Evolutionary conservation across 2,329 filamentous ascomycete genomes (phyloP).

Genomic region (Diaporthe nobilis): DNA sequence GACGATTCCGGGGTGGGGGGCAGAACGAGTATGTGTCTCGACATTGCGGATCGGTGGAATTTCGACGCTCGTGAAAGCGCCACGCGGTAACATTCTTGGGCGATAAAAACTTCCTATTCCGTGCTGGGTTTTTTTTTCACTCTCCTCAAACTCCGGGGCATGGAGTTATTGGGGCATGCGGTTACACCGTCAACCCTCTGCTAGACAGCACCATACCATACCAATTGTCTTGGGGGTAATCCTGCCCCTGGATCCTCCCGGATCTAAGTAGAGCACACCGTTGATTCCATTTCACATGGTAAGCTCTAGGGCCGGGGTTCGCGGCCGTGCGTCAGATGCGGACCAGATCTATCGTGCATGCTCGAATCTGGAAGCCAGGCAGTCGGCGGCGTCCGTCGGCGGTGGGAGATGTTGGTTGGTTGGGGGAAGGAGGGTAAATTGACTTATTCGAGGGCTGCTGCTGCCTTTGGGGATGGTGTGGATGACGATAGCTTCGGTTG

Average conservation of each 20-base stretch:
- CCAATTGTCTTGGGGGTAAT: background rate
- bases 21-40: background rate
- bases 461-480: slow-evolving; percentile 3
- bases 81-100: background rate
- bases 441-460: background rate
- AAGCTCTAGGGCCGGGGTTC: slow-evolving; percentile 8
- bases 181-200: background rate
- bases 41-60: background rate
- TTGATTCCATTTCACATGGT: slow-evolving; percentile 13
- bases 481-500: slow-evolving; percentile 15
- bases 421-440: too few relatives aligned
- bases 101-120: background rate
- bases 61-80: background rate
- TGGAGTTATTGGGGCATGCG: too few relatives aligned
- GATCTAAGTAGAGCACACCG: background rate
- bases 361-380: background rate
- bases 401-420: background rate
- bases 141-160: background rate
- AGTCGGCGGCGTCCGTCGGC: slow-evolving; percentile 13
- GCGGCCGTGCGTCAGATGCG: background rate
- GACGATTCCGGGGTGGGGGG: background rate
- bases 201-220: background rate
- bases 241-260: slow-evolving; percentile 32
- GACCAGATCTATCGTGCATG: slow-evolving; percentile 15
- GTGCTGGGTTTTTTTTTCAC: too few relatives aligned